Evolutionary conservation across 1,139 yeast species (phyloP).

Genomic region (Taphrina sp.): DNA sequence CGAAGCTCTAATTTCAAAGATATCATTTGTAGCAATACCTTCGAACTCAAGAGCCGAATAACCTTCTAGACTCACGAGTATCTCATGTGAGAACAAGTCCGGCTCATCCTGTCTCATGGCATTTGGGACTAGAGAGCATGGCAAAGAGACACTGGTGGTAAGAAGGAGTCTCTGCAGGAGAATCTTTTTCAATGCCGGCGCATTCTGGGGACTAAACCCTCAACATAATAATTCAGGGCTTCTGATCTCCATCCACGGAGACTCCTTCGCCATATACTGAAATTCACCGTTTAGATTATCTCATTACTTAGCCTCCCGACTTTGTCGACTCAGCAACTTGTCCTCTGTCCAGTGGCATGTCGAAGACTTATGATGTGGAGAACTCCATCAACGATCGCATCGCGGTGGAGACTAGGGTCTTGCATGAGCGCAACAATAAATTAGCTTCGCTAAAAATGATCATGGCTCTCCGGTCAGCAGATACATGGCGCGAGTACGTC

Average conservation of each 20-base stretch:
- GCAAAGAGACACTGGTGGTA: no score
- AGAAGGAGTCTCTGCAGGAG: neutral
- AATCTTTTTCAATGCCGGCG: no score
- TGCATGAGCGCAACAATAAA: constrained; percentile 68
- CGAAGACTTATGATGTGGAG: neutral
- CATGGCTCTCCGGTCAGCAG: constrained; percentile 70
- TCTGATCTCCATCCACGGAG: no score
- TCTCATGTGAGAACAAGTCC: neutral
- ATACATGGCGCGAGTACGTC: constrained; percentile 75
- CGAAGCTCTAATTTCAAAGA: constrained; percentile 22
- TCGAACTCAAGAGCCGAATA: constrained; percentile 27
- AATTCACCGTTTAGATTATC: no score
- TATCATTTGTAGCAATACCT: constrained; percentile 2
- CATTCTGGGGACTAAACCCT: no score
- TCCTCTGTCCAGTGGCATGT: no score
- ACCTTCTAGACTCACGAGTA: constrained; percentile 1
- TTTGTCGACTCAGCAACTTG: no score
- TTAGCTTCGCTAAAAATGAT: constrained; percentile 69
- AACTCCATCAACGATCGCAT: constrained; percentile 30
- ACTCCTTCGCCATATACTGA: no score
- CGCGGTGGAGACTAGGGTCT: constrained; percentile 53
- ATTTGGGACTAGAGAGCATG: constrained; percentile 5
- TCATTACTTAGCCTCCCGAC: no score
- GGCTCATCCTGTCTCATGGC: constrained; percentile 3
- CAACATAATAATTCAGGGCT: no score